Evolutionary conservation across 1,284 basidiomycete species (phyloP), one percentile per base, ranked within the genome.

Genomic region (Porogramme epimiltina): DNA sequence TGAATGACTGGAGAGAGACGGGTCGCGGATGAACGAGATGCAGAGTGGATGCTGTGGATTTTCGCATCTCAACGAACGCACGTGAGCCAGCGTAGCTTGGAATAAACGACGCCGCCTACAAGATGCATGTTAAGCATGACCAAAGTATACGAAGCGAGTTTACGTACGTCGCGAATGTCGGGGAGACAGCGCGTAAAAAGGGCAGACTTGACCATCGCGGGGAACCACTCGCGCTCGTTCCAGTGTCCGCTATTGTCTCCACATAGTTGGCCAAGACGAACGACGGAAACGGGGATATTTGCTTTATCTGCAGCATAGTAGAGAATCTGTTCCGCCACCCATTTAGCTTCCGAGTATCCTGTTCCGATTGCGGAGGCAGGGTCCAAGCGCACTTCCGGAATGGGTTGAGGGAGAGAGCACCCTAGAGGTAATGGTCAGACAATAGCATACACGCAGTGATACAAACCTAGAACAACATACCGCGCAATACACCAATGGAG

Each of bases 261-360:
- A 37, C 67, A 68, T n/a, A 80, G 59, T 56, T 78, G 77, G 2
- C 76, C 76, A 26, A 78, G 67, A n/a, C 76, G 69, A 5, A 76
- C 65, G 6, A 71, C 61, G 15, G 66, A 54, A 0, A 68, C 57
- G 2, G 53, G 53, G 28, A 77, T 52, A 0, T 54, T 55, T 2
- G 49, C 62, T 38, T 51, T 56, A 50, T 45, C 59, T 42, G 37
- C 26, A 3, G 53, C 62, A 9, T 45, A 60, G 61, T 39, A 56
- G 40, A 61, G 58, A 24, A 62, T 67, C 45, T 49, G 63, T 51
- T 76, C 73, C 0, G 68, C 66, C 0, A 74, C 67, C 69, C 70
- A 76, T 55, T 76, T 76, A 3, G 69, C 69, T 50, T 74, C 70
- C 13, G 62, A 54, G 55, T 76, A 76, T 1, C 74, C 74, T 13